phyloP scores from a whole-genome alignment of 768 basidiomycete genomes.

The Mycena indigotica region DNA sequence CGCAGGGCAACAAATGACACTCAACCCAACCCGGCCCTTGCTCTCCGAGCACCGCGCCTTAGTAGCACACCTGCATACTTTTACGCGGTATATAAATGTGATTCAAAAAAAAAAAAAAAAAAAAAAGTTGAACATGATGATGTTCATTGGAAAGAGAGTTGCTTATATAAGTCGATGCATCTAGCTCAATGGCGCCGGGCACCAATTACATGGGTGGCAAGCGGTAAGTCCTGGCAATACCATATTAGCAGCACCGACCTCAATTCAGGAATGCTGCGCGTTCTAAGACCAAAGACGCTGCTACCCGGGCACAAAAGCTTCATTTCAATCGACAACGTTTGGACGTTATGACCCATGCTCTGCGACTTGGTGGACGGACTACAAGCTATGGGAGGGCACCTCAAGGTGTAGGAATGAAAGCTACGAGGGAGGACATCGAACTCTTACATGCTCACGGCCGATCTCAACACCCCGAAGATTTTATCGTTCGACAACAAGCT shows the following conservation, averaged over 20 bases:
- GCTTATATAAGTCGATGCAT: too few relatives aligned
- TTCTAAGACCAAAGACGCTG: neutral
- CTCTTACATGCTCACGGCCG: neutral
- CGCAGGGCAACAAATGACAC: neutral
- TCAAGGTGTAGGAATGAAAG: neutral
- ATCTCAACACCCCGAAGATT: neutral
- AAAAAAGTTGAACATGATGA: too few relatives aligned
- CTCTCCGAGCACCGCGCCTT: neutral
- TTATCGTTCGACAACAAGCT: neutral
- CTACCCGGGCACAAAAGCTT: neutral
- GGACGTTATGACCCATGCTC: neutral
- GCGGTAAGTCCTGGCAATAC: neutral
- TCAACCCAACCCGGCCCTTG: neutral
- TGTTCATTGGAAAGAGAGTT: too few relatives aligned
- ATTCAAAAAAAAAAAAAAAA: neutral
- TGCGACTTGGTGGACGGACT: neutral
- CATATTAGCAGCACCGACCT: neutral
- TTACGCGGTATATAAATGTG: neutral
- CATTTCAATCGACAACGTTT: neutral
- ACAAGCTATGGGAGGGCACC: neutral
- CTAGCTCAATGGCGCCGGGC: neutral
- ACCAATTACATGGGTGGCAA: slow-evolving; percentile 1
- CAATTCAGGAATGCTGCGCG: neutral
- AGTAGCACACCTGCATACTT: neutral
- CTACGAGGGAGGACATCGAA: neutral